Evolutionary conservation across 495 filamentous ascomycete genomes (phyloP).

Genomic region (Podospora fimiseda): DNA sequence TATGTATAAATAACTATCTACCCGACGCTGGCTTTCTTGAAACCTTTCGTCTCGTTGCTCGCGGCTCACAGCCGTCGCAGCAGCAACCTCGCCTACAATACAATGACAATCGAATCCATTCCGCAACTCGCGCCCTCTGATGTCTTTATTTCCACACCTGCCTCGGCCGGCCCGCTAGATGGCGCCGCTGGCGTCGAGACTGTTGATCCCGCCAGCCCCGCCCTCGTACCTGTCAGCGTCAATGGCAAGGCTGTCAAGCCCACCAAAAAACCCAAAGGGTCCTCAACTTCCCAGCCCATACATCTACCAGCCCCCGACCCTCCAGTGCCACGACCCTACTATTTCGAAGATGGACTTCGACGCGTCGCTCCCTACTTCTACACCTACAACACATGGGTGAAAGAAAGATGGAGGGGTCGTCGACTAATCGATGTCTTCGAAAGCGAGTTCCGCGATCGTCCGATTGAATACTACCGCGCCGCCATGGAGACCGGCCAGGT

Average conservation of each 20-base stretch:
- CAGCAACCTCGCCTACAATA: neutral
- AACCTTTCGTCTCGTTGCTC: neutral
- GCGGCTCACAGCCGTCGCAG: neutral
- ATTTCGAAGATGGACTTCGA: slow-evolving; percentile 70
- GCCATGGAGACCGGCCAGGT: slow-evolving; percentile 75
- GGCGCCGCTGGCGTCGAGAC: neutral
- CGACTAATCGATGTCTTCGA: slow-evolving; percentile 72
- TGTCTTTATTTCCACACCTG: too few relatives aligned
- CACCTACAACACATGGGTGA: slow-evolving; percentile 91
- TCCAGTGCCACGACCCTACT: slow-evolving; percentile 66
- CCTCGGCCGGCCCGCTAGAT: too few relatives aligned
- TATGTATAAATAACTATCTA: neutral
- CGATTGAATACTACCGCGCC: slow-evolving; percentile 76
- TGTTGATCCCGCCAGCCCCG: neutral
- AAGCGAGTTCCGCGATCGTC: slow-evolving; percentile 80
- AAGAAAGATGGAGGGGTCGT: slow-evolving; percentile 78
- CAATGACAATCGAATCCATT: neutral
- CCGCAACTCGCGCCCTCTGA: neutral
- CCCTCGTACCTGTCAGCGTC: neutral
- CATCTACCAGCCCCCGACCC: slow-evolving; percentile 45
- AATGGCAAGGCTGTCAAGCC: neutral
- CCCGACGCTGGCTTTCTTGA: neutral
- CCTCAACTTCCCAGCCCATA: neutral
- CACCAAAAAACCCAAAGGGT: neutral
- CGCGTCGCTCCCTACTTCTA: slow-evolving; percentile 84